phyloP scores from a whole-genome alignment of 306 rosid species.

The Begonia masoniana region DNA sequence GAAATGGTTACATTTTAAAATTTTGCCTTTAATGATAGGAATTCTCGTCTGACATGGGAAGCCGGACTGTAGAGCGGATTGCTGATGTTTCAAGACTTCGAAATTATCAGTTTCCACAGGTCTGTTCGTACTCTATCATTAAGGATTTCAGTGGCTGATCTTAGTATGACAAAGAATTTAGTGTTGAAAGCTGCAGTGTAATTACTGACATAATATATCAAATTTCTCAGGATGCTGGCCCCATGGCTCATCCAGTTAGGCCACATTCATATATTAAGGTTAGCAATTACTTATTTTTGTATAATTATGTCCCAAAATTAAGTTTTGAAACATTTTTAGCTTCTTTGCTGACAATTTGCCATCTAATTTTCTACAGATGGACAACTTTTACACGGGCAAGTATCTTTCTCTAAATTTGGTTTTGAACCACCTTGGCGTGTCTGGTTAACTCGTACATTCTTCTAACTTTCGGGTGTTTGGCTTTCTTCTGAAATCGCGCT shows the following conservation, averaged over 20 bases:
- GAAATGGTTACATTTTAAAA: too few species aligned
- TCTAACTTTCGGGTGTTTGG: slow-evolving; percentile 22
- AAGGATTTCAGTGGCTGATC: too few species aligned
- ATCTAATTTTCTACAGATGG: slow-evolving; percentile 62
- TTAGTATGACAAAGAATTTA: too few species aligned
- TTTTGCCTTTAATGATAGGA: slow-evolving; percentile 39
- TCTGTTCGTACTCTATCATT: slow-evolving; percentile 8
- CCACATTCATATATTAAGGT: slow-evolving; percentile 99
- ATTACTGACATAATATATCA: too few species aligned
- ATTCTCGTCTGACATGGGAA: slow-evolving; percentile 96
- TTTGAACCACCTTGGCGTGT: not conserved
- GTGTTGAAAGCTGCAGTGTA: too few species aligned
- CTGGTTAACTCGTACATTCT: slow-evolving; percentile 2
- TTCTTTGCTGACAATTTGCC: slow-evolving; percentile 6
- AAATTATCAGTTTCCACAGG: slow-evolving; percentile 98
- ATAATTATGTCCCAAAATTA: not conserved
- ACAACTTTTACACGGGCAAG: slow-evolving; percentile 96
- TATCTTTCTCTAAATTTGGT: slow-evolving; percentile 14
- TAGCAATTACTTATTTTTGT: slow-evolving; percentile 15
- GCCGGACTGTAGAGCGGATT: slow-evolving; percentile 81
- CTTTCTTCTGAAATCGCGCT: slow-evolving; percentile 18
- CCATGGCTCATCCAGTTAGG: slow-evolving; percentile 98
- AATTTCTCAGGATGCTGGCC: slow-evolving; percentile 70
- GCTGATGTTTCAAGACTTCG: slow-evolving; percentile 83
- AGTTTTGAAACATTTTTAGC: slow-evolving; percentile 3